Conservation (phyloP, 2,329 filamentous ascomycete genomes). For the Hymenoscyphus salicellus region DNA sequence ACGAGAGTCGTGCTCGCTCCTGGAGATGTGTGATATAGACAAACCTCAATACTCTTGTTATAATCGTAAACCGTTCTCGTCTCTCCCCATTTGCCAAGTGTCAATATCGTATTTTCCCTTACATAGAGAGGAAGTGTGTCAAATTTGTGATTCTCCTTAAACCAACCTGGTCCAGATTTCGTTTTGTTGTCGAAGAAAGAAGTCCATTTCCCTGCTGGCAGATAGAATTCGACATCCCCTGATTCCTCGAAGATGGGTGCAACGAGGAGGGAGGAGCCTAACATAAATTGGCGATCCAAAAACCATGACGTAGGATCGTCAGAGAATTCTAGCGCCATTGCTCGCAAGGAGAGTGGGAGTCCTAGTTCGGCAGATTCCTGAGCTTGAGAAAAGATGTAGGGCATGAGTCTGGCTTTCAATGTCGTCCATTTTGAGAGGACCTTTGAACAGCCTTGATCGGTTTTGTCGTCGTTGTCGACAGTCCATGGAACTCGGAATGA, state of each 20-base stretch:
- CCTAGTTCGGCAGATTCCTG: conserved; percentile 48
- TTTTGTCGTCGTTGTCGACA: conserved; percentile 52
- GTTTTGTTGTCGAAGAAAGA: conserved; percentile 45
- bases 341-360: conserved; percentile 52
- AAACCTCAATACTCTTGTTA: conserved; percentile 41
- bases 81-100: conserved; percentile 32
- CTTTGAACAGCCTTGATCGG: conserved; percentile 48
- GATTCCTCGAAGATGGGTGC: conserved; percentile 58
- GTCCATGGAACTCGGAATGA: conserved; percentile 64
- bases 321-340: conserved; percentile 59
- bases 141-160: conserved; percentile 46
- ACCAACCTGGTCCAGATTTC: conserved; percentile 43
- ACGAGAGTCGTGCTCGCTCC: conserved; percentile 45
- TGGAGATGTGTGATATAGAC: conserved; percentile 43
- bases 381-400: conserved; percentile 55
- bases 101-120: conserved; percentile 37
- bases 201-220: conserved; percentile 51
- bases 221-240: conserved; percentile 55
- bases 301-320: conserved; percentile 56
- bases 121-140: conserved; percentile 48
- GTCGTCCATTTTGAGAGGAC: conserved; percentile 44
- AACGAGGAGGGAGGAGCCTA: conserved; percentile 54
- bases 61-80: conserved; percentile 35
- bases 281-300: conserved; percentile 60
- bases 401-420: conserved; percentile 55